Conservation (phyloP, 2,329 filamentous ascomycete species). For the Penicillium sp. region DNA sequence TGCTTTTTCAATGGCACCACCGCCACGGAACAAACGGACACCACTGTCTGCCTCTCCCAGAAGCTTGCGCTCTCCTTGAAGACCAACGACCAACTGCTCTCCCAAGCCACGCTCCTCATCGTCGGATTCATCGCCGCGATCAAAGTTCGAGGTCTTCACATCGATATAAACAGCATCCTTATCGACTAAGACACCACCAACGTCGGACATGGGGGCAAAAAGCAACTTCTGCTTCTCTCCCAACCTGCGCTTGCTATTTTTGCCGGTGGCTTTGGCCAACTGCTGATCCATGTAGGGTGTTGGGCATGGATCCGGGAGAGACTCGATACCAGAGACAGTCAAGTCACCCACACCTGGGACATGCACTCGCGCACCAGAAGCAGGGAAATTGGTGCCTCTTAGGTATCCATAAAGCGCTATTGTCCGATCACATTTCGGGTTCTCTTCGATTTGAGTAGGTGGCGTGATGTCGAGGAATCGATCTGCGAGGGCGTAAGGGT, state of each 20-base stretch:
- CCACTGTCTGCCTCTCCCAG: slow-evolving; percentile 75
- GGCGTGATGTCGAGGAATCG: slow-evolving; percentile 92
- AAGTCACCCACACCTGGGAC: slow-evolving; percentile 91
- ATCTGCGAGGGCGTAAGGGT: slow-evolving; percentile 88
- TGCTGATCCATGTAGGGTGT: slow-evolving; percentile 86
- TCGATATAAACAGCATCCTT: slow-evolving; percentile 93
- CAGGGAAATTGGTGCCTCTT: slow-evolving; percentile 85
- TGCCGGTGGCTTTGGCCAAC: slow-evolving; percentile 72
- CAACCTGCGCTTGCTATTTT: slow-evolving; percentile 66
- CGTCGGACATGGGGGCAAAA: slow-evolving; percentile 96
- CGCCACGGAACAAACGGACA: slow-evolving; percentile 75
- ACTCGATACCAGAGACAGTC: slow-evolving; percentile 71
- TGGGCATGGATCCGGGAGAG: slow-evolving; percentile 85
- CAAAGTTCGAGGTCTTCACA: slow-evolving; percentile 63
- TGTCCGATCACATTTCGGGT: slow-evolving; percentile 81
- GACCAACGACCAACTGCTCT: slow-evolving; percentile 82
- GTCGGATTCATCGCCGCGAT: slow-evolving; percentile 53
- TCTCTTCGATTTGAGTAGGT: slow-evolving; percentile 78
- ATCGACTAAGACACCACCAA: slow-evolving; percentile 88
- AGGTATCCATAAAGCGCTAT: slow-evolving; percentile 89
- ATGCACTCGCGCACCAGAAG: slow-evolving; percentile 76
- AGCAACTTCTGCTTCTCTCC: slow-evolving; percentile 96
- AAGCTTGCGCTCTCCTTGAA: slow-evolving; percentile 73
- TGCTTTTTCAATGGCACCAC: slow-evolving; percentile 54
- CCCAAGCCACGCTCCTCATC: slow-evolving; percentile 69